A percentile compares a stretch with the other conserved stretches of the same genome.
These are phyloP conservation scores for Macrophomina phaseolina DNA, from an alignment of 2,329 filamentous ascomycete genomes.

Conservation along the genomic window DNA sequence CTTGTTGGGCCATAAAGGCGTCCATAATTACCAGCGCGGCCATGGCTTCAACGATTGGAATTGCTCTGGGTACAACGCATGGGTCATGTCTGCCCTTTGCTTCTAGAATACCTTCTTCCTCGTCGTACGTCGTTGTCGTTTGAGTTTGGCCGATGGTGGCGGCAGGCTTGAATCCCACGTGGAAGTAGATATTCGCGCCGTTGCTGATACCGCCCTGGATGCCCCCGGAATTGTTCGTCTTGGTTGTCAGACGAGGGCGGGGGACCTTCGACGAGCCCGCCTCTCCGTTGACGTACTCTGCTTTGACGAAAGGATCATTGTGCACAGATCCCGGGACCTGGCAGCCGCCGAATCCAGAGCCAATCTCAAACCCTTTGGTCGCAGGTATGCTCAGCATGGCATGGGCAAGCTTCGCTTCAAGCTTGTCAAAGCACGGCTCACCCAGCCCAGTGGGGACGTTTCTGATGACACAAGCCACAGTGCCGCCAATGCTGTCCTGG, in stretches of 20 bases:
- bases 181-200: slow-evolving; percentile 92
- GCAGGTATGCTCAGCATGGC: slow-evolving; percentile 96
- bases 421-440: slow-evolving; percentile 93
- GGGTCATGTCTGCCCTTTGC: slow-evolving; percentile 95
- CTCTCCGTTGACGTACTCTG: slow-evolving; percentile 66
- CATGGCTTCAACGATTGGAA: slow-evolving; percentile 92
- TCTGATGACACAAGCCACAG: slow-evolving; percentile 92
- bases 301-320: slow-evolving; percentile 70
- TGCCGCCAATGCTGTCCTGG: slow-evolving; percentile 90
- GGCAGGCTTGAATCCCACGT: slow-evolving; percentile 90
- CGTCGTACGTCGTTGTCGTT: slow-evolving; percentile 79
- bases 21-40: slow-evolving; percentile 86
- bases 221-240: slow-evolving; percentile 93
- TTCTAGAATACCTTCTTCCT: slow-evolving; percentile 74
- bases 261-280: slow-evolving; percentile 47
- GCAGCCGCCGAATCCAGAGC: slow-evolving; percentile 87
- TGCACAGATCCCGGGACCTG: slow-evolving; percentile 84
- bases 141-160: slow-evolving; percentile 93
- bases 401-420: slow-evolving; percentile 88
- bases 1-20: slow-evolving; percentile 81
- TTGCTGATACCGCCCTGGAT: slow-evolving; percentile 97
- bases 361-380: slow-evolving; percentile 94
- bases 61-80: slow-evolving; percentile 85
- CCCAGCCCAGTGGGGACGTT: slow-evolving; percentile 85
- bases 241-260: slow-evolving; percentile 74